phyloP scores from a whole-genome alignment of 495 filamentous ascomycete genomes.

The Clavariopsis aquatica region DNA sequence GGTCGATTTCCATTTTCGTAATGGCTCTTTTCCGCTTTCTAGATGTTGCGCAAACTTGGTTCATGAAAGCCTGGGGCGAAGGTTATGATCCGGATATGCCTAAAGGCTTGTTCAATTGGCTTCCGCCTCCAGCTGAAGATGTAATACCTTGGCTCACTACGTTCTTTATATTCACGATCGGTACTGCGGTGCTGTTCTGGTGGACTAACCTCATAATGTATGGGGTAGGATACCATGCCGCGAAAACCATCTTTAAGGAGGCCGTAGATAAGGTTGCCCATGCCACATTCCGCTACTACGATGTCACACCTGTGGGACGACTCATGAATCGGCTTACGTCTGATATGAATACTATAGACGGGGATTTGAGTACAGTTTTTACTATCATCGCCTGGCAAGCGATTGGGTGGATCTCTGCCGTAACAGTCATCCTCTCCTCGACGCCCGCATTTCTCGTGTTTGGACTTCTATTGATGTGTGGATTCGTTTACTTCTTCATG shows the following conservation, averaged over 20 bases:
- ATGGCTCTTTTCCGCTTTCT: conserved; percentile 61
- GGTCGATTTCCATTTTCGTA: conserved; percentile 60
- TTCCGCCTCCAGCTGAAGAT: conserved; percentile 67
- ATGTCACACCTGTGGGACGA: conserved; percentile 78
- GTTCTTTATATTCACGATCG: conserved; percentile 62
- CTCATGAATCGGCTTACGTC: conserved; percentile 86
- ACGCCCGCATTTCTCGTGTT: conserved; percentile 75
- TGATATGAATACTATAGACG: conserved; percentile 81
- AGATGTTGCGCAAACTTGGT: conserved; percentile 69
- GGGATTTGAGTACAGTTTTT: conserved; percentile 70
- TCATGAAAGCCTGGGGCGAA: conserved; percentile 83
- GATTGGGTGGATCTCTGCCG: conserved; percentile 68
- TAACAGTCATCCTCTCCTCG: conserved; percentile 71
- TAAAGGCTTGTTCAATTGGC: conserved; percentile 52
- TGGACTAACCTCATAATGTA: conserved; percentile 53
- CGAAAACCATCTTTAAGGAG: conserved; percentile 67
- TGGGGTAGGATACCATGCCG: conserved; percentile 71
- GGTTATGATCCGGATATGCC: conserved; percentile 55
- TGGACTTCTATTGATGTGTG: conserved; percentile 60
- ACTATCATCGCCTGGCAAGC: conserved; percentile 62
- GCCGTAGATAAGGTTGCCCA: conserved; percentile 69
- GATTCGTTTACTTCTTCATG: conserved; percentile 68
- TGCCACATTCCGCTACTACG: conserved; percentile 84
- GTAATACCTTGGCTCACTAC: conserved; percentile 71
- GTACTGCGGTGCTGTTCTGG: conserved; percentile 63